Base-by-base conservation (phyloP, 139 green algal genomes). In the Deuterostichococcus epilithicus region DNA sequence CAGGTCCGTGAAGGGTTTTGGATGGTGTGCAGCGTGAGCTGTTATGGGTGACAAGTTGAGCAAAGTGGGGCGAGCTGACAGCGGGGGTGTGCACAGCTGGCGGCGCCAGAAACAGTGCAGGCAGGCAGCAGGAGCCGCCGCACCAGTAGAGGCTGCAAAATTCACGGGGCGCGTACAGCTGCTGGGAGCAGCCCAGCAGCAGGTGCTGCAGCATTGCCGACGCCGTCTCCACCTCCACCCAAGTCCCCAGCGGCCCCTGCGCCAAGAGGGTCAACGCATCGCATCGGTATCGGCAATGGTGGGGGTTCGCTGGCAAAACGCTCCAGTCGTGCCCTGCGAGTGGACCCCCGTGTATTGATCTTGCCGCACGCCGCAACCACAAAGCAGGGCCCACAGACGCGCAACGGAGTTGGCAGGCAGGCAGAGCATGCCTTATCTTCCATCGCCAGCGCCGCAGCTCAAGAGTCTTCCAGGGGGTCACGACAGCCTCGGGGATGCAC, bases 71-170 rank as follows among this genome's bases (percentile, higher is more conserved):
- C 13, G 18, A 18, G 15, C 15, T 60, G 45, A 13, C 45, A 60
- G 45, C 13, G 45, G 45, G 18, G 13, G 18, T 13, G 59, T 10
- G 26, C 59, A 34, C 25, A 68, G 25, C 25, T 32, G 26, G 15
- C 5, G 59, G 25, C 59, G 23, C 59, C 59, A 68, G 59, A n/a
- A n/a, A n/a, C 59, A 68, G 59, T 34, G 59, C 59, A n/a, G 8
- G 15, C 59, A n/a, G 59, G 26, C 23, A 5, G 23, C 5, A 18
- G 37, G 20, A 8, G 74, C 13, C 52, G 26, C 39, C 58, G 26
- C 63, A 92, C 88, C 90, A 97, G 82, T 88, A 97, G 0, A 97
- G 58, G 78, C 89, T 85, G 68, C 74, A 74, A 80, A 88, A 91
- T 79, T 97, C 93, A 1, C 81, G 74, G 3, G 84, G 85, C 42